Evolutionary conservation across 164 flowering plant genomes (phyloP), one percentile per base, ranked within the genome.

Genomic region (Stephania yunnanensis): DNA sequence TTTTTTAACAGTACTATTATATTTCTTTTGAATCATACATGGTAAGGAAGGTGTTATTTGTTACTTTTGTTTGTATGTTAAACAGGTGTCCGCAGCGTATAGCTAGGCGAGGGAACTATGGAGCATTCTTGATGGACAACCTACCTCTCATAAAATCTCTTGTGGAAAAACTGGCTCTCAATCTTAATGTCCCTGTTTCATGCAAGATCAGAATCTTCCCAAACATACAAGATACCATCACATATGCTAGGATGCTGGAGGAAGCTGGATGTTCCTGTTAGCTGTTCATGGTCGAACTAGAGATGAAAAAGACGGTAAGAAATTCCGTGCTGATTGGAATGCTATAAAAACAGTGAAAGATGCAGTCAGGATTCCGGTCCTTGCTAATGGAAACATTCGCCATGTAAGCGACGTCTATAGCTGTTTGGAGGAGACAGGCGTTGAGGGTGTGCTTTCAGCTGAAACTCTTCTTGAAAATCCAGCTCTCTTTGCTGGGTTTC

Each of bases 231-330:
- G 92, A 91, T 74, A 94, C 99, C 2, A 74, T 94, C 48, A 79
- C 79, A n/a, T 96, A 96, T 85, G 99, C 99, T 12, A 91, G 81
- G 77, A 96, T 93, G 99, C 83, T 96, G 46, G 99, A 96, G 83
- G 97, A 92, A n/a, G 98, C 98, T 36, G 99, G 99, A 44, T 94
- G 99, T 81, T 87, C 95, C 97, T 96, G 46, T 79, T 96, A 68
- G 98, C 98, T 31, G 98, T 96, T 64, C 99, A 94, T 83, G 99
- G 99, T 6, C 88, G 98, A 75, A 93, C 92, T 31, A 87, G 97
- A 76, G 95, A 92, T 76, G 92, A 96, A 83, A 96, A 96, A 72
- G 98, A 96, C 79, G 89, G 89, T 68, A 92, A 82, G 77, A 95
- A 89, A 80, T 64, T 88, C 69, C 82, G 97, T 48, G 98, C 99